Percentiles rank a stretch among this genome's conserved stretches.
phyloP scores from a whole-genome alignment of 2,329 filamentous ascomycete genomes.

The Uncinocarpus reesii region DNA sequence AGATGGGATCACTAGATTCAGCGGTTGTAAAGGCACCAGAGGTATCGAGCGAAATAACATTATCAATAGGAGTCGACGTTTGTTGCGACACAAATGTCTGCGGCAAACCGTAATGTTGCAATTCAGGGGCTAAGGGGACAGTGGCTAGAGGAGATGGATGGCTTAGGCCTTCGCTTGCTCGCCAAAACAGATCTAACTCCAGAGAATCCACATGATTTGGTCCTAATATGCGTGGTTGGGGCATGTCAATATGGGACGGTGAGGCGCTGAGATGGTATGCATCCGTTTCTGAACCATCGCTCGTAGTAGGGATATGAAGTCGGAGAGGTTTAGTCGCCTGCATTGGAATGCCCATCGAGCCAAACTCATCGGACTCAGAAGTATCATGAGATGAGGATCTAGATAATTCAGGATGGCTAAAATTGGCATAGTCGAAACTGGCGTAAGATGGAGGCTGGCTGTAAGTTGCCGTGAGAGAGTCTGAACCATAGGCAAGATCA shows the following conservation, averaged over 20 bases:
- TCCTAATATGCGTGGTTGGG: conserved; percentile 5
- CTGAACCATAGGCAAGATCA: conserved; percentile 32
- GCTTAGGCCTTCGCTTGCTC: conserved; percentile 3
- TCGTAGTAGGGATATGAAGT: conserved; percentile 31
- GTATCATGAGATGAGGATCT: conserved; percentile 42
- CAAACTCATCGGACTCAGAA: conserved; percentile 40
- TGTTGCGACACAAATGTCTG: conserved; percentile 7
- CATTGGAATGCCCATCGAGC: conserved; percentile 21
- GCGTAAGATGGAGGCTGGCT: conserved; percentile 39
- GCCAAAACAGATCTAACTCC: conserved; percentile 12
- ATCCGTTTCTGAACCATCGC: conserved; percentile 33
- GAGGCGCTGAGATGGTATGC: conserved; percentile 22
- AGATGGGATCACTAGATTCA: conserved; percentile 11
- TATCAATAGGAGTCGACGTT: conserved; percentile 5
- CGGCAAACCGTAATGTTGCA: conserved; percentile 9
- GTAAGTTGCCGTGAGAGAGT: conserved; percentile 30
- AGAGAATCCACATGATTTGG: conserved; percentile 6
- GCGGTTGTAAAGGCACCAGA: conserved; percentile 5
- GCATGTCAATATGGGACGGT: conserved; percentile 9
- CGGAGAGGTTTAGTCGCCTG: conserved; percentile 6
- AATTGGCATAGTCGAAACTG: conserved; percentile 37
- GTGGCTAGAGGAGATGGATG: conserved; percentile 4
- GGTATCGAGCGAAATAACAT: neutral
- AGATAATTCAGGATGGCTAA: conserved; percentile 31
- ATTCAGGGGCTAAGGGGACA: conserved; percentile 10